phyloP scores from a whole-genome alignment of 805 yeast genomes.

The Candida lessepsii region DNA sequence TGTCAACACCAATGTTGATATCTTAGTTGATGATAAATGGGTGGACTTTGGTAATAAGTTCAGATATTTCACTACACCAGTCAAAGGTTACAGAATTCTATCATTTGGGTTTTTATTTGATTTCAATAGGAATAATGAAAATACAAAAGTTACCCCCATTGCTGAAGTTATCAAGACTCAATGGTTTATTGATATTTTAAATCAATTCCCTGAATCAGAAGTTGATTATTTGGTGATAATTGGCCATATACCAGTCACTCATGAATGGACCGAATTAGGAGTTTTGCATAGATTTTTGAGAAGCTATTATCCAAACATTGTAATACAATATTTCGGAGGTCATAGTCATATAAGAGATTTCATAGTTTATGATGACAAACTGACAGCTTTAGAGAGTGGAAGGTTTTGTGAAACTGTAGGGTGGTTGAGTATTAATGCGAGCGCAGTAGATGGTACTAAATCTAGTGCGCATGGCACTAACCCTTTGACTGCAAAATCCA shows the following conservation, averaged over 20 bases:
- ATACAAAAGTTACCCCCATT: slow-evolving; percentile 65
- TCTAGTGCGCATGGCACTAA: too few species aligned
- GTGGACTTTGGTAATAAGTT: slow-evolving; percentile 69
- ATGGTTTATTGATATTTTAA: slow-evolving; percentile 62
- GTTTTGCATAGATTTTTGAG: slow-evolving; percentile 53
- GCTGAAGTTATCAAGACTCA: slow-evolving; percentile 48
- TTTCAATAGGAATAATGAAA: slow-evolving; percentile 58
- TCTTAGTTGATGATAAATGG: slow-evolving; percentile 40
- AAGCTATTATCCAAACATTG: slow-evolving; percentile 52
- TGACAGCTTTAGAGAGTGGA: slow-evolving; percentile 89
- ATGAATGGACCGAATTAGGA: slow-evolving; percentile 53
- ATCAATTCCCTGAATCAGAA: slow-evolving; percentile 27
- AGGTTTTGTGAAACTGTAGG: slow-evolving; percentile 94
- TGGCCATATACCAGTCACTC: slow-evolving; percentile 72
- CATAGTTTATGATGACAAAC: slow-evolving; percentile 57
- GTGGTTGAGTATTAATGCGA: slow-evolving; percentile 52
- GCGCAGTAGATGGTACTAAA: slow-evolving; percentile 15
- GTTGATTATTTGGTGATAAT: slow-evolving; percentile 69
- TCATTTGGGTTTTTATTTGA: slow-evolving; percentile 80
- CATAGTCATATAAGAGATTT: slow-evolving; percentile 92
- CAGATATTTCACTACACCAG: slow-evolving; percentile 63
- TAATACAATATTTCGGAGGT: slow-evolving; percentile 89
- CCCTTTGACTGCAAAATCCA: slow-evolving; percentile 16
- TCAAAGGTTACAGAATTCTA: slow-evolving; percentile 50
- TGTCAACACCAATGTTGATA: slow-evolving; percentile 72